Base-by-base conservation (phyloP, 2,329 filamentous ascomycete species). In the Alternaria triticimaculans region DNA sequence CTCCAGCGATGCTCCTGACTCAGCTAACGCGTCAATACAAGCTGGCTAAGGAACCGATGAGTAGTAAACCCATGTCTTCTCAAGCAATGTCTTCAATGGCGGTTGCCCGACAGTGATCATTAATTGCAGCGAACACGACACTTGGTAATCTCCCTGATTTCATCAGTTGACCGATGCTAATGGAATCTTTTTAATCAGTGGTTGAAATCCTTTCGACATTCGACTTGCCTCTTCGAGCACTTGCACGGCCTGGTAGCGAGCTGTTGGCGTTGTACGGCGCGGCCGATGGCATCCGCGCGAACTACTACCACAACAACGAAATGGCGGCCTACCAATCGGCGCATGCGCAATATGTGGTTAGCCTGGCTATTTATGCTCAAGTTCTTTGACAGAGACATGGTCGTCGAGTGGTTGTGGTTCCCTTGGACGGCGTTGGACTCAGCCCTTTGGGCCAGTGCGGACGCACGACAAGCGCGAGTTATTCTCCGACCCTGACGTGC, bases 211-310 rank as follows among this genome's bases (percentile, higher is more conserved):
- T 21, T 41, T 25, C 53, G 21, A 30, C 30, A 46, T 55, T 44
- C 15, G 30, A 46, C 45, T 59, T 63, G 37, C 41, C 60, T 60
- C 25, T 55, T 20, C 45, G 46, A 26, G 30, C 20, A 49, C 45
- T 37, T 55, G 37, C 55, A 30, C 60, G 63, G 15, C 45, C 61
- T 51, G 74, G 76, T 78, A 78, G 70, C 76, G 73, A 78, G 66
- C 54, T 56, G 67, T 65, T 72, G 67, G 71, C 65, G 72, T 77
- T 61, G 71, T 70, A 75, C 74, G 69, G 75, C 48, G 70, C 72
- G 72, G 72, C 73, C 74, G 76, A 78, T 74, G 64, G 65, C 67
- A 71, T 72, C 72, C 68, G 61, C 49, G 25, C 54, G 56, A 63
- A 51, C 55, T 60, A 56, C 55, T 60, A 58, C 45, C 54, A 44